Evolutionary conservation across 805 yeast species (phyloP).

Genomic region (Cyberlindnera lachancei): DNA sequence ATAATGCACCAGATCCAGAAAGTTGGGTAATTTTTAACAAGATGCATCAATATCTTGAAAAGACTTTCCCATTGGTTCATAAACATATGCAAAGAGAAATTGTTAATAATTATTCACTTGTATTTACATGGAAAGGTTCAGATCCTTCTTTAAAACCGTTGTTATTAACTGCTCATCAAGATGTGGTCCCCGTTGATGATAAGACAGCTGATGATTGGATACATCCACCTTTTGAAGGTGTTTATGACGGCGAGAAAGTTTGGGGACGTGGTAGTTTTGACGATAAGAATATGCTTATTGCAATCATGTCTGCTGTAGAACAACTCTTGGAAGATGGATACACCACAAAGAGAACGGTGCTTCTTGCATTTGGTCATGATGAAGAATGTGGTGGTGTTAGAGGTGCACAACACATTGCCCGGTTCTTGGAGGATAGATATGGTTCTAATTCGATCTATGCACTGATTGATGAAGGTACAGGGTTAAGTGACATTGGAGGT

Average conservation of each 20-base stretch:
- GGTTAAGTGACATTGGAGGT: conserved; percentile 27
- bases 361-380: conserved; percentile 66
- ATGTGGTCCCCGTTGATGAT: conserved; percentile 69
- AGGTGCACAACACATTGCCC: conserved; percentile 51
- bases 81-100: conserved; percentile 40
- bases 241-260: conserved; percentile 52
- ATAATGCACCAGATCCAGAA: conserved; percentile 29
- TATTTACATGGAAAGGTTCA: conserved; percentile 58
- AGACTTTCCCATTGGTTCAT: conserved; percentile 48
- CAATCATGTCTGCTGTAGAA: conserved; percentile 54
- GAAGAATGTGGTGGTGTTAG: conserved; percentile 61
- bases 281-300: conserved; percentile 60
- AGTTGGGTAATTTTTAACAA: conserved; percentile 14
- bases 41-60: conserved; percentile 46
- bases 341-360: conserved; percentile 47
- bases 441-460: conserved; percentile 55
- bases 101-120: conserved; percentile 56
- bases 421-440: conserved; percentile 39
- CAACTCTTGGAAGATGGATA: conserved; percentile 37
- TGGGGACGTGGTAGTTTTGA: conserved; percentile 77
- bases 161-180: conserved; percentile 70
- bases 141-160: conserved; percentile 48
- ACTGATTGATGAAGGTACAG: conserved; percentile 55
- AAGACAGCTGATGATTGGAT: conserved; percentile 54
- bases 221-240: conserved; percentile 57